Conservation (phyloP, 352 stramenopile species). For the Phytophthora vignae region DNA sequence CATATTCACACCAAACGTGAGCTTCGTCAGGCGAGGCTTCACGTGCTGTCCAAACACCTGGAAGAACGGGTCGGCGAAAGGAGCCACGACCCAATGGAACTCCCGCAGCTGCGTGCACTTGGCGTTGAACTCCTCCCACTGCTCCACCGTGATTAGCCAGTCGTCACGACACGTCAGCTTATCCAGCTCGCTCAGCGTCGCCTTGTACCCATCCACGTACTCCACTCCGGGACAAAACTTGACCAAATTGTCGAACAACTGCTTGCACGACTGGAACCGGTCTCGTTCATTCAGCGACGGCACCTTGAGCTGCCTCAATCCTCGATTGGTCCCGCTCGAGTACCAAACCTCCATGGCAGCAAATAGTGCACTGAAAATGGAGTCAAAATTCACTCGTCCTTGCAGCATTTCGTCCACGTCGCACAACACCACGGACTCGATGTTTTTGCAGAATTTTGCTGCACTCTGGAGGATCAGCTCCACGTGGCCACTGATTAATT, state of each 20-base stretch:
- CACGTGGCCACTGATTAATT: conserved; percentile 33
- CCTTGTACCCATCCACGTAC: conserved; percentile 49
- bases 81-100: conserved; percentile 52
- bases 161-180: conserved; percentile 38
- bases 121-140: conserved; percentile 50
- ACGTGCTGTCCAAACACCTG: conserved; percentile 40
- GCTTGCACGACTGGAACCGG: conserved; percentile 22
- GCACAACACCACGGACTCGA: conserved; percentile 34
- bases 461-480: conserved; percentile 31
- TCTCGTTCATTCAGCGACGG: conserved; percentile 26
- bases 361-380: conserved; percentile 37
- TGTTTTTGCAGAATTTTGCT: conserved; percentile 35
- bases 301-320: conserved; percentile 42
- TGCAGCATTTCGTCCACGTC: conserved; percentile 16
- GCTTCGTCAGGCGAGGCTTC: conserved; percentile 42
- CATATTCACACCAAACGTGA: conserved; percentile 51
- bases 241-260: conserved; percentile 41
- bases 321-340: conserved; percentile 12
- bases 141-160: conserved; percentile 34
- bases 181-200: conserved; percentile 43
- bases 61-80: conserved; percentile 54
- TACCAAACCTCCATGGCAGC: conserved; percentile 38
- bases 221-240: conserved; percentile 40
- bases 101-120: conserved; percentile 42
- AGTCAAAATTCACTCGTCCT: conserved; percentile 19